phyloP scores from a whole-genome alignment of 345 rosid species.

The Turritis glabra region DNA sequence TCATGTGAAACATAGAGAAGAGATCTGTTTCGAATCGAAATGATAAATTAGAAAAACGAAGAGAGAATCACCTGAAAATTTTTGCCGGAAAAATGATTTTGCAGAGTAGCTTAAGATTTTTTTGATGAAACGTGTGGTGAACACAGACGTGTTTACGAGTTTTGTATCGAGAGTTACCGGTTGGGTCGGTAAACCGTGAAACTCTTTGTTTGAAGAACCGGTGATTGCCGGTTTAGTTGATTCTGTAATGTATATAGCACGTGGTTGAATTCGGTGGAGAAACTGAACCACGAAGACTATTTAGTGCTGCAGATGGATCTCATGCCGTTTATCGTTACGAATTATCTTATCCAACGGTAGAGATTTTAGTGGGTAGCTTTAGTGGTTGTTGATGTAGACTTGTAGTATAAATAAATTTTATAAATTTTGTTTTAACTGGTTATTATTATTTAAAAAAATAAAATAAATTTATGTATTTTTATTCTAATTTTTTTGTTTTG shows the following conservation, averaged over 20 bases:
- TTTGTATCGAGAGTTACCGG: conserved; percentile 23
- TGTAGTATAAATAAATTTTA: neutral
- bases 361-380: neutral
- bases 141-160: conserved; percentile 30
- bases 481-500: no score
- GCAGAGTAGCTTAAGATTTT: conserved; percentile 23
- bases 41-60: neutral
- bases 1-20: neutral
- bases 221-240: conserved; percentile 28
- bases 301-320: neutral
- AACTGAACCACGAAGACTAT: neutral
- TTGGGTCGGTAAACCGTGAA: neutral
- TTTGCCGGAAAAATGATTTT: conserved; percentile 11
- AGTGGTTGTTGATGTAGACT: neutral
- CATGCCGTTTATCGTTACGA: neutral
- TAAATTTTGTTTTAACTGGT: neutral
- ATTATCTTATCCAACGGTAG: conserved; percentile 14
- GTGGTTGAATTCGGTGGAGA: conserved; percentile 30
- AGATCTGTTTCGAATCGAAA: neutral
- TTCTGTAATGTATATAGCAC: neutral
- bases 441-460: no score
- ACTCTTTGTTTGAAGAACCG: neutral
- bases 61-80: conserved; percentile 32
- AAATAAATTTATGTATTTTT: no score
- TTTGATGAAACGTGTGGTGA: conserved; percentile 36